Base-by-base conservation (phyloP, 441 rosid genomes). In the Erodium texanum region DNA sequence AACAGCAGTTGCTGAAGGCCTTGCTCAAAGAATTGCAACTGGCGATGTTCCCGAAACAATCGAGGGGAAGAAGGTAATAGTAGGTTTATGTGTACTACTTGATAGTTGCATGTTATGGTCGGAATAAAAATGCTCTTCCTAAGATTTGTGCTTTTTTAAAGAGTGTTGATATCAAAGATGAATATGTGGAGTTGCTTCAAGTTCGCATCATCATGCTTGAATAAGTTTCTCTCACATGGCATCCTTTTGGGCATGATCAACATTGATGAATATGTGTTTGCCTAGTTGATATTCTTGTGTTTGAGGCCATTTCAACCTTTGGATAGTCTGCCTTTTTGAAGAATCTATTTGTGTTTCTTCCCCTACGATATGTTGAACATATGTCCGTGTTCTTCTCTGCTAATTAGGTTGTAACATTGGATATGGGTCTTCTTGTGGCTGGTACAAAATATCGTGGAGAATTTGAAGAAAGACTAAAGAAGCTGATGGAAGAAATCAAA, bases 381-480 rank as follows among this genome's bases (percentile, higher is more conserved):
- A 52, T 75, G n/a, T n/a, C n/a, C n/a, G 74, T 58, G 59, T 36
- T 36, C 41, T 5, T 36, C 9, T 62, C 38, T 62, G 19, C 14
- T 15, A 41, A 41, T 73, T 70, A 90, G 87, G 96, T 94, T 58
- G 86, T 90, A 71, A 92, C 98, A 69, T 88, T 94, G 77, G 99
- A 94, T 79, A 86, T 90, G 89, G 99, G 99, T 80, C 89, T 92
- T 65, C 85, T 94, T 61, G 96, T 94, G 78, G 98, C 99, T 74
- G 99, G 98, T 71, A 90, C 99, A 3, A 88, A 90, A 76, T 93
- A 92, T 65, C 93, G 98, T 79, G 99, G 99, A 82, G 99, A 92
- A 76, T 86, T 94, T 68, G 98, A 94, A 82, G 97, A 91, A 75
- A 89, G 98, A 77, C 73, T 94, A 72, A 89, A 86, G 80, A 94